A percentile compares a stretch with the other conserved stretches of the same genome.
phyloP scores from a whole-genome alignment of 2,329 filamentous ascomycete genomes.

The Lachnellula occidentalis region DNA sequence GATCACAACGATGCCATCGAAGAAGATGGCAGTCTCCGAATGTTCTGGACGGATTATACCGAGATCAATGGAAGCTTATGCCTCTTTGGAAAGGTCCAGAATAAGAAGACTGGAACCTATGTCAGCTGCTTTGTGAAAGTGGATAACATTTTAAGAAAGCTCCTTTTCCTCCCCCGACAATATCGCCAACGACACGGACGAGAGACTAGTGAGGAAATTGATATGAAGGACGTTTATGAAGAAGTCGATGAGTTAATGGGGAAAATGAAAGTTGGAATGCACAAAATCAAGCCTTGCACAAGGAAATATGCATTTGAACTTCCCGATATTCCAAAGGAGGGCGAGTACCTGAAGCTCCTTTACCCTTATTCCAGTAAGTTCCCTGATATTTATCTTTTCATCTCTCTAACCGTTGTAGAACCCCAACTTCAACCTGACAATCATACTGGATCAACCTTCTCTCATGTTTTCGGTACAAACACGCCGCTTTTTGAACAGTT shows the following conservation, averaged over 20 bases:
- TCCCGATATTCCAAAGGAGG: conserved; percentile 77
- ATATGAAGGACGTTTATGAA: conserved; percentile 82
- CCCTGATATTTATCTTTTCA: background rate
- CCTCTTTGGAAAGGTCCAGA: conserved; percentile 91
- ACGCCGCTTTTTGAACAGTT: conserved; percentile 97
- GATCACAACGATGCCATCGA: conserved; percentile 83
- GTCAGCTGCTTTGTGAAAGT: conserved; percentile 95
- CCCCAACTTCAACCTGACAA: conserved; percentile 61
- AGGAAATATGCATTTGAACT: conserved; percentile 97
- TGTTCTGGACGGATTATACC: conserved; percentile 97
- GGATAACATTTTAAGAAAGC: conserved; percentile 86
- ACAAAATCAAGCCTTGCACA: conserved; percentile 87
- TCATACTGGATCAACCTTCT: conserved; percentile 79
- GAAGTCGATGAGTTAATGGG: conserved; percentile 89
- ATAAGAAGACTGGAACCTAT: conserved; percentile 73
- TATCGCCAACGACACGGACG: conserved; percentile 55
- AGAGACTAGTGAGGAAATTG: conserved; percentile 70
- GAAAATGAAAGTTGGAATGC: conserved; percentile 75
- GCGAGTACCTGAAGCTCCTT: conserved; percentile 88
- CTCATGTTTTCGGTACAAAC: conserved; percentile 87
- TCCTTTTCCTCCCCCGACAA: conserved; percentile 86
- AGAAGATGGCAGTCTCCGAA: conserved; percentile 81
- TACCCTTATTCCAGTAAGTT: conserved; percentile 79
- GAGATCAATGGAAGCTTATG: conserved; percentile 89
- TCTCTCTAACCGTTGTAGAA: conserved; percentile 38